Evolutionary conservation across 176 grass and related monocot genomes (phyloP).

Genomic region (sorghum (Sorghum bicolor)): Sorghum_bicolor_NCBIv3 NC_012871.2:1494001-1494500

Average conservation of each 20-base stretch:
- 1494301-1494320: neutral
- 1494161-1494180: neutral
- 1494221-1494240: neutral
- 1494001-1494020: neutral
- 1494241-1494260: neutral
- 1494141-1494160: neutral
- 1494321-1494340: neutral
- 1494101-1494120: neutral
- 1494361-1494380: accelerated
- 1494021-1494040: neutral
- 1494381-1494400: neutral
- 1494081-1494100: neutral
- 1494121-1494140: neutral
- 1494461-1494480: neutral
- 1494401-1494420: neutral
- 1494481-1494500: neutral
- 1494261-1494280: neutral
- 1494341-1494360: neutral
- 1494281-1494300: slow-evolving; percentile 12
- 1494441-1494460: neutral
- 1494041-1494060: neutral
- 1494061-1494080: neutral
- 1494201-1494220: neutral
- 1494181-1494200: neutral
- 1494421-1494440: neutral